These are phyloP conservation scores for Tuber calosporum DNA, from an alignment of 495 filamentous ascomycete species.

Conservation along the genomic window DNA sequence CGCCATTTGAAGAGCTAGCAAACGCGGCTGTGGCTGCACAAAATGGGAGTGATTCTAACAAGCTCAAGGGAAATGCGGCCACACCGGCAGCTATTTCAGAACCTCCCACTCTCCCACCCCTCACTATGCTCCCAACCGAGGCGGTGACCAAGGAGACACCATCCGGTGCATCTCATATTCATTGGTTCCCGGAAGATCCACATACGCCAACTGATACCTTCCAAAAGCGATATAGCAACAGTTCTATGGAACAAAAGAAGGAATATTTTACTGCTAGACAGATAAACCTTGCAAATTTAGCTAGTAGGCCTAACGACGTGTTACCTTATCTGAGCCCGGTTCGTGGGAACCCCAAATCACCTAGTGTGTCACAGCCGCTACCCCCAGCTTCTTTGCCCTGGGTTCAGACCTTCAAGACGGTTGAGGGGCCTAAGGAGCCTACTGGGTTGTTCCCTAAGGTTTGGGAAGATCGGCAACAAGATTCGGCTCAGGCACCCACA, in stretches of 20 bases:
- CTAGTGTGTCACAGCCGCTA: slow-evolving; percentile 17
- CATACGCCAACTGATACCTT: slow-evolving; percentile 10
- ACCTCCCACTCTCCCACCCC: slow-evolving; percentile 29
- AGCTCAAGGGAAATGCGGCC: slow-evolving; percentile 12
- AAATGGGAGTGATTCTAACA: background rate
- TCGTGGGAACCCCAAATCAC: slow-evolving; percentile 19
- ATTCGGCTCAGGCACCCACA: slow-evolving; percentile 7
- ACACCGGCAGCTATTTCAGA: slow-evolving; percentile 25
- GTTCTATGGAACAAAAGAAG: slow-evolving; percentile 32
- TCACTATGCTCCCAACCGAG: slow-evolving; percentile 26
- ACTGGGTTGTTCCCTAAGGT: slow-evolving; percentile 27
- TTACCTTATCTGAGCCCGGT: slow-evolving; percentile 11
- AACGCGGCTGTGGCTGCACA: slow-evolving; percentile 33
- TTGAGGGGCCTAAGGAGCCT: slow-evolving; percentile 24
- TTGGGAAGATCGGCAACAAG: slow-evolving; percentile 12
- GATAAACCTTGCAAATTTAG: slow-evolving; percentile 16
- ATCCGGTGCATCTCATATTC: slow-evolving; percentile 32
- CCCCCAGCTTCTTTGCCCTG: slow-evolving; percentile 30
- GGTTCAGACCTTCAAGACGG: slow-evolving; percentile 31
- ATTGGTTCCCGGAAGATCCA: slow-evolving; percentile 24
- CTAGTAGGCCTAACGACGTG: slow-evolving; percentile 16
- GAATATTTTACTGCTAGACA: slow-evolving; percentile 38
- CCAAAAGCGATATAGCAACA: slow-evolving; percentile 15
- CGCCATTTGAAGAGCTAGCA: slow-evolving; percentile 32
- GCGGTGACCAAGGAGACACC: slow-evolving; percentile 31